Conservation (phyloP, 768 basidiomycete genomes). For the Russula virescens region DNA sequence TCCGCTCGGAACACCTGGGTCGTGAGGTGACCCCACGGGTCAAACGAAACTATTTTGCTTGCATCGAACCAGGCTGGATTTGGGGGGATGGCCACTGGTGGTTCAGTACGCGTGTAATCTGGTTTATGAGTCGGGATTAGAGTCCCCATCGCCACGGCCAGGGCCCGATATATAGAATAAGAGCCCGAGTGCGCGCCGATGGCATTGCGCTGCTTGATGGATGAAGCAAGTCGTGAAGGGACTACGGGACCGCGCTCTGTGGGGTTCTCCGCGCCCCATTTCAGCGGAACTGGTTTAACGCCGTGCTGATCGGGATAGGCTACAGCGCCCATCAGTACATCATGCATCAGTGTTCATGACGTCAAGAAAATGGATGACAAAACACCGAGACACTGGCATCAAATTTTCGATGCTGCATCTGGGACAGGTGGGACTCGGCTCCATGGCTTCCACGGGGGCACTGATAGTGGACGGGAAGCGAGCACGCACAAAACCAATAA, state of each 20-base stretch:
- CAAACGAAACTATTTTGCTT: conserved; percentile 82
- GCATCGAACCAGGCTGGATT: conserved; percentile 74
- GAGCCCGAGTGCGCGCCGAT: conserved; percentile 91
- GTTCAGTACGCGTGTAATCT: conserved; percentile 77
- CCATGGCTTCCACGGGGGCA: neutral
- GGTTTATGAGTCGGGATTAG: conserved; percentile 76
- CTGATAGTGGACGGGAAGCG: neutral
- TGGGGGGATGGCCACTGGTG: conserved; percentile 72
- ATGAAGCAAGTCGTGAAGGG: conserved; percentile 75
- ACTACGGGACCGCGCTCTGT: conserved; percentile 76
- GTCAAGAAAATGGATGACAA: neutral
- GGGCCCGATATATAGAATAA: conserved; percentile 91
- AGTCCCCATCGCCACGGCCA: conserved; percentile 86
- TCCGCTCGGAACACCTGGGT: conserved; percentile 63
- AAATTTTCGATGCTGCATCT: neutral
- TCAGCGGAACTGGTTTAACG: conserved; percentile 69
- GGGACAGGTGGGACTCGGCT: neutral
- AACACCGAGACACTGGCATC: conserved; percentile 2
- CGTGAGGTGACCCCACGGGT: conserved; percentile 89
- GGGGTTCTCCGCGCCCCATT: conserved; percentile 73
- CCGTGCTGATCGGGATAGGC: conserved; percentile 93
- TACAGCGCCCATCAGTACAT: conserved; percentile 26
- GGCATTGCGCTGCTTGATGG: conserved; percentile 88
- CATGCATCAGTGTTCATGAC: conserved; percentile 4
- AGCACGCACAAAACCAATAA: neutral